Base-by-base conservation (phyloP, 345 rosid genomes). In the Gossypium sturtianum region DNA sequence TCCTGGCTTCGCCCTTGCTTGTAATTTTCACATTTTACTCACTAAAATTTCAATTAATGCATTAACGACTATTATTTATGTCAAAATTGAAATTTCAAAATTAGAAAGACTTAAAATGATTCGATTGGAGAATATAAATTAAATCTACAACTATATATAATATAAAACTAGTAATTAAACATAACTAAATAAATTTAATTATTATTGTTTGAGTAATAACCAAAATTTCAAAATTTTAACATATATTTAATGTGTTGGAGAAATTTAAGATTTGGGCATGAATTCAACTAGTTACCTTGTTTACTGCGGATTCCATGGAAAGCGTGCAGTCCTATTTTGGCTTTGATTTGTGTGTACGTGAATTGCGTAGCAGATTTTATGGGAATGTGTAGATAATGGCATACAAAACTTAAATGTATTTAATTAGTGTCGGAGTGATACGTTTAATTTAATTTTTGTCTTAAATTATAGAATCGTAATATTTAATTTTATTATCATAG, bases 381-480 rank as follows among this genome's bases (percentile, higher is more conserved):
- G 13, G 16, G 17, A 16, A 51, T 3, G 7, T 51, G 7, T 51
- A 0, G 54, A 15, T 51, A 16, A 51, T 51, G 8, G 54, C 5
- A 51, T 16, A 51, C n/a, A 51, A 15, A 51, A 29, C 34, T 29
- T 29, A 29, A 27, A 27, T 27, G 4, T 27, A 27, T 29, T 29
- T 29, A 3, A 29, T 29, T 3, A 29, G 5, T 4, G 5, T 29
- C 0, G 0, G 3, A 0, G 0, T 0, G 0, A 3, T 27, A 0
- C 4, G 0, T 27, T 27, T 3, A 3, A 0, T 27, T 29, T 29
- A 29, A 3, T 29, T 29, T 29, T 29, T 0, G 0, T 29, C 4
- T 3, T 0, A 0, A 0, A 0, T 3, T 29, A 3, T 29, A 29
- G 22, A 22, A 22, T 22, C 0, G 1, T 0, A 4, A 29, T 29